Evolutionary conservation across 129 eudicot genomes (phyloP).

Genomic region (Calendula officinalis): DNA sequence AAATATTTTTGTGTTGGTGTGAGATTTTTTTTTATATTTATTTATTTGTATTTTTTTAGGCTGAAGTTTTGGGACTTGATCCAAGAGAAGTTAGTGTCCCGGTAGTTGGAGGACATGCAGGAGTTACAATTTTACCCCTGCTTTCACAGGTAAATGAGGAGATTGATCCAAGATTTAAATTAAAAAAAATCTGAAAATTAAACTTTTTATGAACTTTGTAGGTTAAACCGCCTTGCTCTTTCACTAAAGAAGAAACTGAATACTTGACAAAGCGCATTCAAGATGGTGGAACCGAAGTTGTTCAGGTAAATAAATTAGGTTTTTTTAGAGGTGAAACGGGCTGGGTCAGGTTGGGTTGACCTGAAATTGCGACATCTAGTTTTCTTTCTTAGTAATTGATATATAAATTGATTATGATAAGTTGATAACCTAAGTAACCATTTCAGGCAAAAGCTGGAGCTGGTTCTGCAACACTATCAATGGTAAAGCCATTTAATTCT

Average conservation of each 20-base stretch:
- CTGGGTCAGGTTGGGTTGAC: neutral
- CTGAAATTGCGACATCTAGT: slow-evolving; percentile 1
- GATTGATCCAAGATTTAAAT: neutral
- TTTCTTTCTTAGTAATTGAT: neutral
- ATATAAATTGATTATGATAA: slow-evolving; percentile 7
- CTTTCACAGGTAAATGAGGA: slow-evolving; percentile 69
- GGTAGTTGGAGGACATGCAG: slow-evolving; percentile 98
- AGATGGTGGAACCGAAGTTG: slow-evolving; percentile 97
- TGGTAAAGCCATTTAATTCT: slow-evolving; percentile 49
- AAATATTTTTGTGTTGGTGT: neutral
- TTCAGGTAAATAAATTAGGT: slow-evolving; percentile 48
- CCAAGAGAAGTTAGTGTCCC: slow-evolving; percentile 88
- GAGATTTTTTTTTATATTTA: neutral
- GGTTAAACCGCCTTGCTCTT: slow-evolving; percentile 80
- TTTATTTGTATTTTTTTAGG: slow-evolving; percentile 35
- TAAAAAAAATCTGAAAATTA: neutral
- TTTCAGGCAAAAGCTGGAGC: slow-evolving; percentile 97
- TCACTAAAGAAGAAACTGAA: slow-evolving; percentile 75
- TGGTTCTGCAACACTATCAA: slow-evolving; percentile 95
- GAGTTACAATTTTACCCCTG: slow-evolving; percentile 89
- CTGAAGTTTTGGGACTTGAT: slow-evolving; percentile 94
- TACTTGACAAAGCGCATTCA: slow-evolving; percentile 83
- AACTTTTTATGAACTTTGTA: slow-evolving; percentile 21
- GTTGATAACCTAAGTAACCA: slow-evolving; percentile 20
- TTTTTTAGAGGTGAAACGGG: slow-evolving; percentile 4